Conservation (phyloP, 108 stramenopile species). For the Pseudonitzschia pungens region DNA sequence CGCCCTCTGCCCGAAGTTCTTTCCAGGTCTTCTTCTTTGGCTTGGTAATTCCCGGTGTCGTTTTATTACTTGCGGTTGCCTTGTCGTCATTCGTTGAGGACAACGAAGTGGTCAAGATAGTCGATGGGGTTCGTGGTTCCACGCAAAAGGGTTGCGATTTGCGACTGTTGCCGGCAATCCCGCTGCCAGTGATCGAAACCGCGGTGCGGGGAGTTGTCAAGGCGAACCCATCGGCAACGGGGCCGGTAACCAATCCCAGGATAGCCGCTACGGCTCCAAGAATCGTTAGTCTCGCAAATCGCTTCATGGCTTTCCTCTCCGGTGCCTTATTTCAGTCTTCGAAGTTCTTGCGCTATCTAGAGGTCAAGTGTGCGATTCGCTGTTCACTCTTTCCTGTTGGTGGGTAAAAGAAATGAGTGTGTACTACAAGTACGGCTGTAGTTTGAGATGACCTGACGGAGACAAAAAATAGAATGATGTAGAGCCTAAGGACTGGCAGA, state of each 20-base stretch:
- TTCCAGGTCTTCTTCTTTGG: constrained; percentile 29
- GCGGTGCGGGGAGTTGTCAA: not conserved
- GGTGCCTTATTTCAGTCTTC: not conserved
- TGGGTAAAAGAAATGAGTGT: too few relatives aligned
- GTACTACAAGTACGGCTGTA: too few relatives aligned
- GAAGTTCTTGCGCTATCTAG: too few relatives aligned
- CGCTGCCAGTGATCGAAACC: not conserved
- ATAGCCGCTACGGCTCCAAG: not conserved
- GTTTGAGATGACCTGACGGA: too few relatives aligned
- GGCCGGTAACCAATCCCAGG: not conserved
- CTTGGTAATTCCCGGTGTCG: constrained; percentile 1
- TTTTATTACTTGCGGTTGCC: not conserved
- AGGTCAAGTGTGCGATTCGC: too few relatives aligned
- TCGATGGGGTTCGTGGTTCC: not conserved
- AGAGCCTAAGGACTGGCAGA: too few relatives aligned
- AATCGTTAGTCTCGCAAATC: not conserved
- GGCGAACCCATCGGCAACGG: not conserved
- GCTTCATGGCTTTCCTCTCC: not conserved
- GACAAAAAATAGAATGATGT: too few relatives aligned
- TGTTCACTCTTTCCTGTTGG: too few relatives aligned
- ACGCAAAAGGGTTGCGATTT: not conserved
- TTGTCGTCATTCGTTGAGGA: not conserved
- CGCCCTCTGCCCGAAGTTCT: constrained; percentile 46
- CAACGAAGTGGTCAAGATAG: not conserved
- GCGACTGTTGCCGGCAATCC: too few relatives aligned